phyloP scores from a whole-genome alignment of 805 yeast genomes.

The Candida ipomoeae region DNA sequence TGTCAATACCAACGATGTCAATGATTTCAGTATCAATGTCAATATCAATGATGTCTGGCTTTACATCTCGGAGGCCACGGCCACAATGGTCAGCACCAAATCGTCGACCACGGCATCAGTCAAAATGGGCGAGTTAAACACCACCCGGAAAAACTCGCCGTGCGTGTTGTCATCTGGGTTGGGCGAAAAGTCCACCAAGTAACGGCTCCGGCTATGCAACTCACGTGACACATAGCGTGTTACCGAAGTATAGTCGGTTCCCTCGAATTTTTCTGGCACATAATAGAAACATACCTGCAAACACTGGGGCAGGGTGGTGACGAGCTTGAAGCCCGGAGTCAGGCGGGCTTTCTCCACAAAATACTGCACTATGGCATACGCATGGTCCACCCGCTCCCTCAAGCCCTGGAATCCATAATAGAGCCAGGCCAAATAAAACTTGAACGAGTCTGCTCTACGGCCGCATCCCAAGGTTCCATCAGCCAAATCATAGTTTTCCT shows the following conservation, averaged over 20 bases:
- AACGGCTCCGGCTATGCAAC: conserved; percentile 60
- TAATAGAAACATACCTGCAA: conserved; percentile 81
- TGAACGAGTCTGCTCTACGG: conserved; percentile 76
- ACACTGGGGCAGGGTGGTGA: conserved; percentile 65
- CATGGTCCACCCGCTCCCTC: conserved; percentile 65
- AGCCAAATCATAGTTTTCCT: conserved; percentile 68
- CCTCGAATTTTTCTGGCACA: conserved; percentile 38
- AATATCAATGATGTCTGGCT: not conserved
- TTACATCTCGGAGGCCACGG: conserved; percentile 18
- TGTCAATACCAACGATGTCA: too few relatives aligned
- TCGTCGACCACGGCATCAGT: conserved; percentile 34
- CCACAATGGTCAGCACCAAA: conserved; percentile 29
- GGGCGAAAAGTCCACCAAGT: conserved; percentile 76
- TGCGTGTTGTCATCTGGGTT: conserved; percentile 46
- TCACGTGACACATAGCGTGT: conserved; percentile 61
- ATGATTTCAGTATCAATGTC: too few relatives aligned
- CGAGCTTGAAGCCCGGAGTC: conserved; percentile 48
- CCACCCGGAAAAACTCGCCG: conserved; percentile 84
- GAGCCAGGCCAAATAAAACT: conserved; percentile 75
- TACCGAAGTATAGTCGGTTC: conserved; percentile 37
- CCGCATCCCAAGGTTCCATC: conserved; percentile 95
- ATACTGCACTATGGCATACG: conserved; percentile 60
- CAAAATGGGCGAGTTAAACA: conserved; percentile 66
- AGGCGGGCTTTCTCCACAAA: conserved; percentile 44
- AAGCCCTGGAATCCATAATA: conserved; percentile 73